Percentiles rank a stretch among this genome's conserved stretches.
Evolutionary conservation across 1,284 basidiomycete genomes (phyloP).

Genomic region (Exsudoporus floridanus): DNA sequence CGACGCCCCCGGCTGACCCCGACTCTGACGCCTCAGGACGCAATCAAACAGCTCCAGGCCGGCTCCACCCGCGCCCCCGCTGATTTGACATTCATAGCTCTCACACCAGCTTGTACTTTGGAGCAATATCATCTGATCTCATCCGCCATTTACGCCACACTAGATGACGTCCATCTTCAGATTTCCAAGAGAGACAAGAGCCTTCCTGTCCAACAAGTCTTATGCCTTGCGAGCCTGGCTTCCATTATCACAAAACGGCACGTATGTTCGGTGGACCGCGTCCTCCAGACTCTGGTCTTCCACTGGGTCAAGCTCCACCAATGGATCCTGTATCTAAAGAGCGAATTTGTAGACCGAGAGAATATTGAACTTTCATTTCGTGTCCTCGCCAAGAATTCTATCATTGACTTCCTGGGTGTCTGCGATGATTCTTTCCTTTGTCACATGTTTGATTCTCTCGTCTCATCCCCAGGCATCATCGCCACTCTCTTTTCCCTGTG

Average conservation of each 20-base stretch:
- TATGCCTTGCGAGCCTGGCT: slow-evolving; percentile 20
- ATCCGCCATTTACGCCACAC: slow-evolving; percentile 21
- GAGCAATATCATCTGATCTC: slow-evolving; percentile 20
- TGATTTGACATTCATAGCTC: slow-evolving; percentile 21
- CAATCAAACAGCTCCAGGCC: slow-evolving; percentile 20
- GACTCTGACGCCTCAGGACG: slow-evolving; percentile 11
- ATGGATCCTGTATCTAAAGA: slow-evolving; percentile 32
- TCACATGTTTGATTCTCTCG: slow-evolving; percentile 19
- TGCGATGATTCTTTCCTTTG: slow-evolving; percentile 17
- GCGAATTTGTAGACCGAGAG: slow-evolving; percentile 26
- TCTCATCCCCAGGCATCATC: slow-evolving; percentile 23
- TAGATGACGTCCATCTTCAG: slow-evolving; percentile 25
- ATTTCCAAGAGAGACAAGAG: slow-evolving; percentile 12
- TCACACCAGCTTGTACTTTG: slow-evolving; percentile 19
- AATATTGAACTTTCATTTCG: slow-evolving; percentile 25
- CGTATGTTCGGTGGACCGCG: background rate
- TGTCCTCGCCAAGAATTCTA: slow-evolving; percentile 17
- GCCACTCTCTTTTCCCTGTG: slow-evolving; percentile 30
- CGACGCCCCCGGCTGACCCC: background rate
- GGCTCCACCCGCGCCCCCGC: slow-evolving; percentile 23
- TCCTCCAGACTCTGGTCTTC: slow-evolving; percentile 7
- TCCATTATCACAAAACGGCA: slow-evolving; percentile 13
- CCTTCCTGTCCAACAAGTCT: slow-evolving; percentile 24
- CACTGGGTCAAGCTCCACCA: slow-evolving; percentile 22
- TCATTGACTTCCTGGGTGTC: slow-evolving; percentile 28